A percentile compares a stretch with the other conserved stretches of the same genome.
Evolutionary conservation across 164 flowering plant species (phyloP).

Genomic region (Aristolochia contorta): DNA sequence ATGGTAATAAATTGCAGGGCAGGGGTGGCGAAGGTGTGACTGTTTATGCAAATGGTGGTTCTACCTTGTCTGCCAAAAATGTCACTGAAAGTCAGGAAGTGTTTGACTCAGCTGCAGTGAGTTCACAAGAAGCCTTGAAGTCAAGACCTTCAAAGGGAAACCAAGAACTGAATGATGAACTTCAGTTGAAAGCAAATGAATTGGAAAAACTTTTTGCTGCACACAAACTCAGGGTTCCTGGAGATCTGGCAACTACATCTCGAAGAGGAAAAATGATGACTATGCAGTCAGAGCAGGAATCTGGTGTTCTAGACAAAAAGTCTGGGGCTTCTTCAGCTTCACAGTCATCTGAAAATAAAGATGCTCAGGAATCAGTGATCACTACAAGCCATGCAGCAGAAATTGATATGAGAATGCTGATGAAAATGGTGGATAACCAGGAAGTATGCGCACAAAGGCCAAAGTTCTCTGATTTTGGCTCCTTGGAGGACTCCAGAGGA

Average conservation of each 20-base stretch:
- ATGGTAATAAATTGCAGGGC: slow-evolving; percentile 25
- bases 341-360: slow-evolving; percentile 18
- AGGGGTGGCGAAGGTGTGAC: slow-evolving; percentile 23
- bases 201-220: slow-evolving; percentile 97
- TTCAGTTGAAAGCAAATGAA: slow-evolving; percentile 87
- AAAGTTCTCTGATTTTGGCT: slow-evolving; percentile 34
- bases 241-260: slow-evolving; percentile 49
- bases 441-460: slow-evolving; percentile 23
- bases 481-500: slow-evolving; percentile 62
- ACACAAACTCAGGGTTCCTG: slow-evolving; percentile 81
- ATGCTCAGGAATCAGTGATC: slow-evolving; percentile 18
- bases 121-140: slow-evolving; percentile 46
- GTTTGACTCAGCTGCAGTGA: slow-evolving; percentile 12
- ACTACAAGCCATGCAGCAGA: slow-evolving; percentile 22
- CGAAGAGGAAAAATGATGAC: slow-evolving; percentile 49
- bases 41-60: slow-evolving; percentile 19
- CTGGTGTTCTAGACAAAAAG: slow-evolving; percentile 20
- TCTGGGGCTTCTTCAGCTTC: slow-evolving; percentile 23
- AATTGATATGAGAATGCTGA: slow-evolving; percentile 22
- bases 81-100: slow-evolving; percentile 26
- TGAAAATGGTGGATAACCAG: slow-evolving; percentile 25
- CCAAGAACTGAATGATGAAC: slow-evolving; percentile 82
- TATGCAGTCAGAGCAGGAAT: slow-evolving; percentile 26
- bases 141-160: slow-evolving; percentile 64
- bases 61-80: slow-evolving; percentile 16